phyloP scores from a whole-genome alignment of 352 stramenopile species.

The Lagenidium giganteum region DNA sequence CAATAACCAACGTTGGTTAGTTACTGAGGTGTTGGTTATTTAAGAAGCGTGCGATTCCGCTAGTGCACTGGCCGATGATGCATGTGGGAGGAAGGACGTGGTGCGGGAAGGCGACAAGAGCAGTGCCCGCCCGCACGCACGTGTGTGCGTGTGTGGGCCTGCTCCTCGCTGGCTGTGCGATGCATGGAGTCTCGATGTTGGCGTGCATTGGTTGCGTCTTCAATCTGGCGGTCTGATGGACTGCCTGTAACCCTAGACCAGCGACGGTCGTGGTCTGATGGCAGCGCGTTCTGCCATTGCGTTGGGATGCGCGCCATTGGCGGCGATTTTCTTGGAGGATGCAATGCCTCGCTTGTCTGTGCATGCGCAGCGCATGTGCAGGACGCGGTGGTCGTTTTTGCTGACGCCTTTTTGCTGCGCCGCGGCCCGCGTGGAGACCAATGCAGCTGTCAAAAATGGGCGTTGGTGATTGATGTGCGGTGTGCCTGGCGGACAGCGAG shows the following conservation, averaged over 20 bases:
- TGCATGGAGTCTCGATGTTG: no score
- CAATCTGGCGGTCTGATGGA: conserved; percentile 37
- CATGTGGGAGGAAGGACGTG: no score
- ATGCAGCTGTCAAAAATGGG: conserved; percentile 2
- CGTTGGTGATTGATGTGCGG: conserved; percentile 10
- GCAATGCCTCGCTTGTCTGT: conserved; percentile 14
- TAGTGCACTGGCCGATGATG: no score
- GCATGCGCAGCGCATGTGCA: not conserved
- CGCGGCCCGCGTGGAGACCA: not conserved
- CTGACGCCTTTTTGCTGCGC: conserved; percentile 54
- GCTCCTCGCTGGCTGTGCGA: no score
- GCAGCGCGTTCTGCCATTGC: conserved; percentile 3
- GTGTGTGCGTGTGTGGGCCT: no score
- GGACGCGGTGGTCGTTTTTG: conserved; percentile 44
- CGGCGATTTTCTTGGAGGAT: conserved; percentile 13
- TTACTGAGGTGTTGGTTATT: no score
- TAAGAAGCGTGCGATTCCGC: no score
- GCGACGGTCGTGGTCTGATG: conserved; percentile 2
- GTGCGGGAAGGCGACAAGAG: no score
- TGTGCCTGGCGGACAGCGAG: no score
- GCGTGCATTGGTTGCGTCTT: no score
- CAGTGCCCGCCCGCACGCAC: no score
- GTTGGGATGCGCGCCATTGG: conserved; percentile 3
- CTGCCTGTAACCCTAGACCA: conserved; percentile 70
- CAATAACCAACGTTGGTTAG: no score